Base-by-base conservation (phyloP, 1,284 basidiomycete species). In the Butyriboletus regius region DNA sequence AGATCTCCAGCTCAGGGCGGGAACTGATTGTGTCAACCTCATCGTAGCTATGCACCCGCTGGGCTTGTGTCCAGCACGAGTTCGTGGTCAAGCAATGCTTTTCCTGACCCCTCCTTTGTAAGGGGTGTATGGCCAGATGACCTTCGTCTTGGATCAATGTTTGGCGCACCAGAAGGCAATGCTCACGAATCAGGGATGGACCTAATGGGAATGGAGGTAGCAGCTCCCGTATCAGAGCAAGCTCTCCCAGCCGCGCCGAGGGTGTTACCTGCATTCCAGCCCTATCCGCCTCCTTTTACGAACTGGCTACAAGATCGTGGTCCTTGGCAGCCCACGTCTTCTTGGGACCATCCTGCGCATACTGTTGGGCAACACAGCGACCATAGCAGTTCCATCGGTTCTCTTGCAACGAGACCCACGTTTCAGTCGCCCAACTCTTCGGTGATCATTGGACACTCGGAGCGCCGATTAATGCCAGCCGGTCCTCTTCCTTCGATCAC, bases 291-390 rank as follows among this genome's bases (percentile, higher is more conserved):
- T 8, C 33, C 43, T 24, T 15, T 34, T 14, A 18, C 3, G 28
- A 18, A 29, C 17, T 47, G 43, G 51, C 34, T 29, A 6, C 51
- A 38, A 34, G 15, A 8, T 26, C 18, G 46, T 26, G 26, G 33
- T 20, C 36, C 29, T 31, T 51, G 33, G 43, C 51, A 53, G 14
- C 20, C 53, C 33, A 7, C 45, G 12, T 15, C 49, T 2, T 31
- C 44, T 17, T 47, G 44, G 60, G 22, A 18, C 2, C 5, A 37
- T 46, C 49, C 50, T 56, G 51, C 48, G 31, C 22, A 32, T 31
- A 28, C 41, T n/a, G 33, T 24, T 24, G 26, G 17, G 9, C 51
- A 41, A 10, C 34, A 51, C 33, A 15, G 34, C 24, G 32, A 32
- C 13, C 31, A 46, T 13, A 13, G 13, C 8, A 24, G 1, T 13